These are phyloP conservation scores for Myriangium duriaei DNA, from an alignment of 2,329 filamentous ascomycete genomes.

Conservation along the genomic window DNA sequence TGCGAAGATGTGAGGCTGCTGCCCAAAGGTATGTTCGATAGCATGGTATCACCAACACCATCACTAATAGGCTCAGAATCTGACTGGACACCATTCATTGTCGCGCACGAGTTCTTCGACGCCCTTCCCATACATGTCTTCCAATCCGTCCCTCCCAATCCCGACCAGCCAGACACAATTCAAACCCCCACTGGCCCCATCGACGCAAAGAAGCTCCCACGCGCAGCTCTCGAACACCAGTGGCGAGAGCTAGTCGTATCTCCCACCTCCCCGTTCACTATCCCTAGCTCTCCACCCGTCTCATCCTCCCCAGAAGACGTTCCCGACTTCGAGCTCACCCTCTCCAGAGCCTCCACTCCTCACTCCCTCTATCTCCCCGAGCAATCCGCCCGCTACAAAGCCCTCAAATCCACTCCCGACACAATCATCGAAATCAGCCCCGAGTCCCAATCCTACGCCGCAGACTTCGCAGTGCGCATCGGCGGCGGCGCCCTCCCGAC, in stretches of 20 bases:
- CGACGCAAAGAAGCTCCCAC: conserved; percentile 24
- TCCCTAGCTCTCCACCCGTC: conserved; percentile 38
- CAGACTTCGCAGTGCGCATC: conserved; percentile 74
- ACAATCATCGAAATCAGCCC: conserved; percentile 83
- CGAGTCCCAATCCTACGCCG: conserved; percentile 66
- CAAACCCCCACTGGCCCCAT: conserved; percentile 38
- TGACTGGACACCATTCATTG: conserved; percentile 73
- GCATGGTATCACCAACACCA: conserved; percentile 10
- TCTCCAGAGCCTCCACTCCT: conserved; percentile 62
- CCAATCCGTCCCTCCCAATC: conserved; percentile 48
- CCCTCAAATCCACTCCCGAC: conserved; percentile 52
- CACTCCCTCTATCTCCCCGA: conserved; percentile 78
- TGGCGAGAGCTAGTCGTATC: conserved; percentile 78
- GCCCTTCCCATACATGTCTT: conserved; percentile 94
- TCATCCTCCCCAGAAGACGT: conserved; percentile 22
- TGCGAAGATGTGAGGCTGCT: conserved; percentile 79
- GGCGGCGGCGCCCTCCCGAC: conserved; percentile 42
- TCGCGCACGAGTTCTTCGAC: conserved; percentile 98
- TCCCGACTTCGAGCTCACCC: conserved; percentile 78
- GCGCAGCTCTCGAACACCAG: conserved; percentile 39
- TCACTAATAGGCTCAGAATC: conserved; percentile 24
- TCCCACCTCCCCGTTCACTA: conserved; percentile 40
- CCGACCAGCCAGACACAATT: conserved; percentile 25
- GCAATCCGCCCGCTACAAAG: conserved; percentile 64
- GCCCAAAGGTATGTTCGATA: conserved; percentile 45